These are phyloP conservation scores for Miamiensis avidus DNA, from an alignment of 169 alveolate species.

Conservation along the genomic window DNA sequence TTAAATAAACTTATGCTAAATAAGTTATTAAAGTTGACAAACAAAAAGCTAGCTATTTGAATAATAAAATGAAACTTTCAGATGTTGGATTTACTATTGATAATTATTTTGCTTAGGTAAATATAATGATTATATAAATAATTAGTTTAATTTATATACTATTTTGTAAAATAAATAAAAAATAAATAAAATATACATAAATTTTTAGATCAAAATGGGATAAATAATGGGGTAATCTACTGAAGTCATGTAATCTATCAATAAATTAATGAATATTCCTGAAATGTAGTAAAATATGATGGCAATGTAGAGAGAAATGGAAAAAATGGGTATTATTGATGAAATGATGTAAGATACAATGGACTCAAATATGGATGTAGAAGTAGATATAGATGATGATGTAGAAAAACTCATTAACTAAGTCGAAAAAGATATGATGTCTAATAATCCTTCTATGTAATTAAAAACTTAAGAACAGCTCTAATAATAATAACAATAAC, in stretches of 20 bases:
- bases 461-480: neutral
- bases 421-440: slow-evolving; percentile 20
- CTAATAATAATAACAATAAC: neutral
- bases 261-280: slow-evolving; percentile 31
- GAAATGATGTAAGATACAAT: slow-evolving; percentile 60
- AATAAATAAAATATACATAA: too few species aligned
- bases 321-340: slow-evolving; percentile 49
- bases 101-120: slow-evolving; percentile 39
- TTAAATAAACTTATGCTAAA: slow-evolving; percentile 48
- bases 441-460: neutral
- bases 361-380: slow-evolving; percentile 43
- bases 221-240: slow-evolving; percentile 39
- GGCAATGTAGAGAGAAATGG: slow-evolving; percentile 52
- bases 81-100: slow-evolving; percentile 24
- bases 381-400: slow-evolving; percentile 37
- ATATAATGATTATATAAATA: too few species aligned
- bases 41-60: slow-evolving; percentile 20
- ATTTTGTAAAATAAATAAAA: too few species aligned
- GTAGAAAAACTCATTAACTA: slow-evolving; percentile 11
- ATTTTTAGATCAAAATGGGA: slow-evolving; percentile 24
- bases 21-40: slow-evolving; percentile 25
- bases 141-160: too few species aligned
- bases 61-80: slow-evolving; percentile 31
- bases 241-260: slow-evolving; percentile 36
- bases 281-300: slow-evolving; percentile 34